Evolutionary conservation across 139 green algal genomes (phyloP), one percentile per base, ranked within the genome.

Genomic region (Chlamydomonas incerta): DNA sequence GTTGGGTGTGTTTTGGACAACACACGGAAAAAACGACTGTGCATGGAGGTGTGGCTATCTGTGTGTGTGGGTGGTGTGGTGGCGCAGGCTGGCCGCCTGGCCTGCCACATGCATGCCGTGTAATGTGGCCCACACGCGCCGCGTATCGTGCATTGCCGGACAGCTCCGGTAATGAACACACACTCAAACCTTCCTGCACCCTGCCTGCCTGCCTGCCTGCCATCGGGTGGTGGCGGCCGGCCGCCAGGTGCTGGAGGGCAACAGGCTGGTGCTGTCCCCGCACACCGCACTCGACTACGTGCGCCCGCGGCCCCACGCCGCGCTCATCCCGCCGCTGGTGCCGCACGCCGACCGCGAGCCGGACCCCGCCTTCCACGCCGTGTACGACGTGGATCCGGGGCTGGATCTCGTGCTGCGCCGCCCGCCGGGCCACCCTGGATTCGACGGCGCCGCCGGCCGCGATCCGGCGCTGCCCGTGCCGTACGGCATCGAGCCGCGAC

Each of bases 241-340:
- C n/a, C n/a, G 2, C 0, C 80, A 86, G 68, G 52, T 62, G 15
- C 68, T 86, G 26, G 80, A 86, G 68, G 80, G 80, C 68, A 86
- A 86, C 80, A 52, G 68, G 3, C 80, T 86, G 80, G 68, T 86
- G 5, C 35, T 86, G 17, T 74, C 41, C 18, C 80, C 80, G 4
- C 68, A 86, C 34, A 31, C 37, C 52, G 80, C 80, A 0, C 80
- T 79, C 3, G 80, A 86, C 35, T 69, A 52, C 55, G 55, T 86
- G 17, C 80, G 80, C 2, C 68, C 80, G 0, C 68, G 80, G 0
- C 52, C 80, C 1, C 52, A 33, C 62, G 80, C 55, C 23, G 80
- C 80, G 17, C 11, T 72, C 69, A 86, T 86, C 31, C 34, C 60
- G 26, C 68, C 80, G 24, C 21, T 52, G 11, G 28, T 71, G 20